Percentiles rank a stretch among this genome's conserved stretches.
phyloP scores from a whole-genome alignment of 2,329 filamentous ascomycete genomes.

The Emmonsiellopsis sp. region DNA sequence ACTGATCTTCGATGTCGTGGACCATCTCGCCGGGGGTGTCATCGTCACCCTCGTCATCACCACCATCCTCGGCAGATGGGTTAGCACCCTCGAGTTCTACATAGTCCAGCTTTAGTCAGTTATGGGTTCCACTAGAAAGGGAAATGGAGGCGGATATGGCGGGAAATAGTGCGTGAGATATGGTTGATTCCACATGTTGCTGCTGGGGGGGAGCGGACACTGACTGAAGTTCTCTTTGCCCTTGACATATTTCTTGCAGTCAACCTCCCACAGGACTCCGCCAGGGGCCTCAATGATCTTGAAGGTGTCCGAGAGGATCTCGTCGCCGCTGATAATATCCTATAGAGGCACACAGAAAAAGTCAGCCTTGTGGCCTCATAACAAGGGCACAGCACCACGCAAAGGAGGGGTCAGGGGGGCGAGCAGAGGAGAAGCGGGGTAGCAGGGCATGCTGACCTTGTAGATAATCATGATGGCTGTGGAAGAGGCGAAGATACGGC shows the following conservation, averaged over 20 bases:
- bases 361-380: constrained; percentile 2
- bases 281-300: constrained; percentile 66
- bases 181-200: too few relatives aligned
- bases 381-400: not conserved
- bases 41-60: constrained; percentile 57
- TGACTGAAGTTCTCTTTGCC: constrained; percentile 64
- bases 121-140: not conserved
- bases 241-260: constrained; percentile 83
- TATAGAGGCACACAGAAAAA: constrained; percentile 31
- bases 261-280: constrained; percentile 75
- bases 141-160: not conserved
- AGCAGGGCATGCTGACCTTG: constrained; percentile 44
- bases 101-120: not conserved
- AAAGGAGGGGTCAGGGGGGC: constrained; percentile 4
- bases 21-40: constrained; percentile 55
- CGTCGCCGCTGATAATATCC: constrained; percentile 84
- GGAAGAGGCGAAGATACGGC: too few relatives aligned
- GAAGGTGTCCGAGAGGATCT: constrained; percentile 95
- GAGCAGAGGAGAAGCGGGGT: constrained; percentile 2
- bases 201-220: constrained; percentile 25
- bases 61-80: constrained; percentile 80
- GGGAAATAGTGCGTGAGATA: not conserved
- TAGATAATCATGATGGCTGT: constrained; percentile 63
- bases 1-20: constrained; percentile 88
- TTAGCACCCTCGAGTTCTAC: constrained; percentile 64